These are phyloP conservation scores for Ciborinia camelliae DNA, from an alignment of 2,329 filamentous ascomycete genomes.

Conservation along the genomic window DNA sequence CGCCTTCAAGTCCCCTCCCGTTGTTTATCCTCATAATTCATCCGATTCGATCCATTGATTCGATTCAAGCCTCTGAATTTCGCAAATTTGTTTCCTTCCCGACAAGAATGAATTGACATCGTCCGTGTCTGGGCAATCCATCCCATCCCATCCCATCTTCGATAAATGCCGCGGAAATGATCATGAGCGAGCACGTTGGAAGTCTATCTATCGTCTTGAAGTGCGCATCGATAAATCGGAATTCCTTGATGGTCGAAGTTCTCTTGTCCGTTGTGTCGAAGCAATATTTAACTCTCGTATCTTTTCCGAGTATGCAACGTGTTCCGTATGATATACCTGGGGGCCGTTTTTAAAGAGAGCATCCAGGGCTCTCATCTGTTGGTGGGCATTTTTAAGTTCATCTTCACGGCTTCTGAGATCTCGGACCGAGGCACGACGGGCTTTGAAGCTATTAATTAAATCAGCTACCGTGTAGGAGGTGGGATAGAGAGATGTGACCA, in stretches of 20 bases:
- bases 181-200: too few relatives aligned
- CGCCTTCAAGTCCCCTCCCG: neutral
- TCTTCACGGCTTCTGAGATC: conserved; percentile 1
- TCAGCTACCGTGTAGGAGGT: neutral
- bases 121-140: too few relatives aligned
- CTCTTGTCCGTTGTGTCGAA: neutral
- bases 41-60: neutral
- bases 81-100: neutral
- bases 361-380: conserved; percentile 1
- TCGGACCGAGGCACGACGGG: neutral
- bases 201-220: neutral
- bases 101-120: too few relatives aligned
- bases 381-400: conserved; percentile 3
- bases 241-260: neutral
- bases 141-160: too few relatives aligned
- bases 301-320: neutral
- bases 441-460: neutral
- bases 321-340: neutral
- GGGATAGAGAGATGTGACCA: neutral
- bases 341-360: neutral
- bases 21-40: too few relatives aligned
- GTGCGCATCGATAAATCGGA: neutral
- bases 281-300: neutral
- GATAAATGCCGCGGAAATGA: too few relatives aligned
- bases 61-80: neutral